Evolutionary conservation across 2,329 filamentous ascomycete species (phyloP), one percentile per base, ranked within the genome.

Genomic region (Colletotrichum trifolii): DNA sequence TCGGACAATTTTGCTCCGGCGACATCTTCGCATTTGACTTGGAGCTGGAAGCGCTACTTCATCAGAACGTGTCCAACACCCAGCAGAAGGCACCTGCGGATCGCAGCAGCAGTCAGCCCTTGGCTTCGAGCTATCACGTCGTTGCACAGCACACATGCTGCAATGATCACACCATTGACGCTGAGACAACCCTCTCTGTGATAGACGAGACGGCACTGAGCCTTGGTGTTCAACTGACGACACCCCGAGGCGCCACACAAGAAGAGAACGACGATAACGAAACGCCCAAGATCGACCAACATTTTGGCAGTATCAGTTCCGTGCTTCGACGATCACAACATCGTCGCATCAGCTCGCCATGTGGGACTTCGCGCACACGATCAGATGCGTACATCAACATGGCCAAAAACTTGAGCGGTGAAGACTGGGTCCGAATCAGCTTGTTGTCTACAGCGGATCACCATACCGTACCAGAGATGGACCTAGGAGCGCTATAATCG

Each of bases 1-100:
- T 97, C 71, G 91, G 92, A 0, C 75, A 87, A 25, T 78, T 88
- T 35, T 97, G 93, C 74, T 87, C 85, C 0, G 83, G 80, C 0
- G 73, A 80, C 0, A 67, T 68, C 0, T 96, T 95, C 72, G 77
- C 79, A 1, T 89, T 95, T 70, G 93, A 97, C 68, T 46, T 73
- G 6, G 71, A 85, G 59, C 90, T 94, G 84, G 77, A 82, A 8
- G 47, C 50, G 2, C 15, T 73, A 35, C 54, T 48, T 70, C 62
- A 7, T 3, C 57, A 6, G 42, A 45, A 15, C 39, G 46, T 12
- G 43, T 54, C 17, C 15, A 46, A n/a, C 35, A 49, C 56, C 46
- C 63, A n/a, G 57, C 58, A 17, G n/a, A 33, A 17, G 13, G 8
- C 17, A 48, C 47, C 60, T 40, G 43, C 42, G 43, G 15, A 40